Evolutionary conservation across 1,139 yeast genomes (phyloP), one percentile per base, ranked within the genome.

Genomic region (Pneumocystis canis): DNA sequence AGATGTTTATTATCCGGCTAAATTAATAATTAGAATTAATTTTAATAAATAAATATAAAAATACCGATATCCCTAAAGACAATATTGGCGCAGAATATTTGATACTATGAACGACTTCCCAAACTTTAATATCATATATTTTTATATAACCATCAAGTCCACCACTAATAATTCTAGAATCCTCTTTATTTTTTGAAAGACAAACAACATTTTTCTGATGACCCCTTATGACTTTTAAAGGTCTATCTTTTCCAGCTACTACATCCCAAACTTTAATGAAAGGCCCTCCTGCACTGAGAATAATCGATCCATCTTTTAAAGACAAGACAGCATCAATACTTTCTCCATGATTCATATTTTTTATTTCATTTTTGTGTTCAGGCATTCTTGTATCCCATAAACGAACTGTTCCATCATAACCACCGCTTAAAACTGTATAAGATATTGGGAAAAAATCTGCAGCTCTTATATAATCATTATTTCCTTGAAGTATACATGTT

Each of bases 121-220:
- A 92, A 66, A 81, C 63, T 77, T 82, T 76, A 41, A 88, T 82
- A 74, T 90, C 97, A 73, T 92, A 88, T 60, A 90, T 89, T 74
- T 92, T 92, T 65, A 92, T 96, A 73, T 92, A 98, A 20, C 98
- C 98, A 74, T 92, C 98, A 65, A 92, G 78, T 0, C 97, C 90
- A 30, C 97, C 97, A 7, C 95, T 97, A 61, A 92, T 75, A 62
- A 92, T 77, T 11, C 96, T 95, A 61, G 84, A 79, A 67, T 84
- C 79, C 31, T 81, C 80, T 11, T 82, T 78, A 69, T 85, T 81
- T 5, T 41, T 63, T 32, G 65, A 63, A 67, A 90, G 77, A 65
- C 92, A 84, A 30, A 97, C 89, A 53, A 92, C 96, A 1, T 97
- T 87, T 74, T 92, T 92, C 68, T 92, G 92, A 77, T 92, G 94